A percentile compares a stretch with the other conserved stretches of the same genome.
Conservation (phyloP, 768 basidiomycete species). For the Pisolithus tinctorius region DNA sequence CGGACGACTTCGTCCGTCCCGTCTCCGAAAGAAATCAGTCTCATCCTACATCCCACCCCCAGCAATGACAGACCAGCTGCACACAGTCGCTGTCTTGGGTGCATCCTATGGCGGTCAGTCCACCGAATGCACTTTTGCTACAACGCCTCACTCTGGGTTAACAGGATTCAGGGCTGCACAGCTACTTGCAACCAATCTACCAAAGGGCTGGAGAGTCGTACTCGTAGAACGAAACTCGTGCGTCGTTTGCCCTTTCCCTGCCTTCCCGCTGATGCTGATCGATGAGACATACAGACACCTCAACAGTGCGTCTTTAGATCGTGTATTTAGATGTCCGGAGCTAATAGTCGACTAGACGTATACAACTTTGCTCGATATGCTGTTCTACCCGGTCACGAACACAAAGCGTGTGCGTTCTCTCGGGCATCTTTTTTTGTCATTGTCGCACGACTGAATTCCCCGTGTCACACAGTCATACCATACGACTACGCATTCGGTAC, state of each 20-base stretch:
- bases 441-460: background rate
- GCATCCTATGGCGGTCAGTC: constrained; percentile 47
- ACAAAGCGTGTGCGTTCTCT: constrained; percentile 50
- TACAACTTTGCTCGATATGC: constrained; percentile 56
- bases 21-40: too few species aligned
- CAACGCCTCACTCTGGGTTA: background rate
- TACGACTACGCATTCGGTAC: constrained; percentile 41
- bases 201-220: constrained; percentile 47
- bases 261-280: background rate
- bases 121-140: background rate
- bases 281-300: constrained; percentile 30
- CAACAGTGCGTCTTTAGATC: constrained; percentile 32
- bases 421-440: background rate
- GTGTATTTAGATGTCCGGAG: background rate
- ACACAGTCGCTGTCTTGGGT: constrained; percentile 38
- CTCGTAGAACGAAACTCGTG: constrained; percentile 57
- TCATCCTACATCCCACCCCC: too few species aligned
- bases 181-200: constrained; percentile 41
- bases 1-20: too few species aligned
- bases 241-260: constrained; percentile 12
- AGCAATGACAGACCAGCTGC: background rate
- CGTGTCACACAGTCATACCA: constrained; percentile 40
- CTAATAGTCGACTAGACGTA: constrained; percentile 30
- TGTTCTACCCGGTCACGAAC: constrained; percentile 53
- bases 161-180: constrained; percentile 45